phyloP scores from a whole-genome alignment of 176 grass and related monocot species.

The Carex myosuroides region DNA sequence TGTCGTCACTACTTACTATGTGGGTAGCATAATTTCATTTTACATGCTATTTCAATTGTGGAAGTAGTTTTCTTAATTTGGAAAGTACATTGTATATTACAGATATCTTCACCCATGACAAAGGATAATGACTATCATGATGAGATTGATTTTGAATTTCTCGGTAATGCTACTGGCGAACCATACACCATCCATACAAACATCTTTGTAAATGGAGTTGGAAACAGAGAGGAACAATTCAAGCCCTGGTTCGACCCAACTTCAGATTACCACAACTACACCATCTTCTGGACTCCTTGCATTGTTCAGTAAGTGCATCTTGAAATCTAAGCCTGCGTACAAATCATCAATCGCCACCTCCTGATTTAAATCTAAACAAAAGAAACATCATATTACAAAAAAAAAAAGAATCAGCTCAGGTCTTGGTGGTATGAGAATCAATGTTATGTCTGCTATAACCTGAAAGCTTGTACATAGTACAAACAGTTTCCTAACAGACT shows the following conservation, averaged over 20 bases:
- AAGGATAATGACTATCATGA: slow-evolving; percentile 39
- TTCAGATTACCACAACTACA: slow-evolving; percentile 72
- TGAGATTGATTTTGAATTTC: slow-evolving; percentile 90
- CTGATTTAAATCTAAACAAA: background rate
- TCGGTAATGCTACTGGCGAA: slow-evolving; percentile 60
- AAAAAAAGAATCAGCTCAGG: background rate
- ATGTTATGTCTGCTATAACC: background rate
- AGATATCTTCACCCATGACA: slow-evolving; percentile 41
- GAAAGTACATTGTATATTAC: background rate
- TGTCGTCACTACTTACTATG: slow-evolving; percentile 76
- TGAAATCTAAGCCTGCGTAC: background rate
- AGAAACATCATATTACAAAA: background rate
- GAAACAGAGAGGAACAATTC: slow-evolving; percentile 71
- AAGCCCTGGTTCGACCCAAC: slow-evolving; percentile 81
- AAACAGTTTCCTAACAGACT: background rate
- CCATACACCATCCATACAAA: slow-evolving; percentile 93
- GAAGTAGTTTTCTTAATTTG: background rate
- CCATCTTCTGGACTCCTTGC: slow-evolving; percentile 75
- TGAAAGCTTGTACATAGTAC: background rate
- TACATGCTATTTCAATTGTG: background rate
- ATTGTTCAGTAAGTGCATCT: slow-evolving; percentile 35
- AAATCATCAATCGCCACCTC: background rate
- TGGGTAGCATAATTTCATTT: background rate
- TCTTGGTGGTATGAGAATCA: background rate
- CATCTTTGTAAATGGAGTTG: slow-evolving; percentile 46